Conservation (phyloP, 805 yeast species). For the Teunomyces aglyptinius region DNA sequence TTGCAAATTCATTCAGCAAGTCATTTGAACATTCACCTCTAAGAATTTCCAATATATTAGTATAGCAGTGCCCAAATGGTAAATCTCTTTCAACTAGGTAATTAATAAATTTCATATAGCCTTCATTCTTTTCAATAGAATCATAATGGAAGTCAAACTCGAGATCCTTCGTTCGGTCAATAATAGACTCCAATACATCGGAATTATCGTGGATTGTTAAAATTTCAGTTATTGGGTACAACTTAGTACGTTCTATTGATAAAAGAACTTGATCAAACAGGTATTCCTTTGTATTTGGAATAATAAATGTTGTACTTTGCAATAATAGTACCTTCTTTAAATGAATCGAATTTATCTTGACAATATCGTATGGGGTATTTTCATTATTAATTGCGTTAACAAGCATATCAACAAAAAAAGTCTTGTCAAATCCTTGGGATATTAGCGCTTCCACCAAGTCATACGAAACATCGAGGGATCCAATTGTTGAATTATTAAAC, state of each 20-base stretch:
- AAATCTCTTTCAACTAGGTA: constrained; percentile 2
- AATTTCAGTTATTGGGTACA: constrained; percentile 1
- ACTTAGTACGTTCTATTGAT: neutral
- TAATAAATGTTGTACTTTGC: neutral
- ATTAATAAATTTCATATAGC: constrained; percentile 20
- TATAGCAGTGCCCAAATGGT: constrained; percentile 13
- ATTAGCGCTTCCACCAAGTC: constrained; percentile 16
- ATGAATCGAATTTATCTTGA: constrained; percentile 42
- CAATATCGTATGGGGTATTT: constrained; percentile 35
- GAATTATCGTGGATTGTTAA: neutral
- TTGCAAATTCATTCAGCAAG: constrained; percentile 27
- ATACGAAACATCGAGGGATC: constrained; percentile 16
- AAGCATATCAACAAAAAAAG: constrained; percentile 30
- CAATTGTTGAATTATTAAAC: constrained; percentile 46
- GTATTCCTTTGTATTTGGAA: neutral
- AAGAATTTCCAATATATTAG: constrained; percentile 15
- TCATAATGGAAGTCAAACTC: constrained; percentile 34
- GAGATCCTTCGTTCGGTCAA: neutral
- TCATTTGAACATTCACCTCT: constrained; percentile 15
- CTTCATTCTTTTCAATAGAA: constrained; percentile 37
- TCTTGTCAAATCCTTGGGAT: constrained; percentile 22
- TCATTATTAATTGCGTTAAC: constrained; percentile 29
- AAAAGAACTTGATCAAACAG: neutral
- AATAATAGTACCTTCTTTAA: constrained; percentile 15
- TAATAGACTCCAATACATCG: neutral